Evolutionary conservation across 2,329 filamentous ascomycete genomes (phyloP).

Genomic region (Aspergillus texensis): DNA sequence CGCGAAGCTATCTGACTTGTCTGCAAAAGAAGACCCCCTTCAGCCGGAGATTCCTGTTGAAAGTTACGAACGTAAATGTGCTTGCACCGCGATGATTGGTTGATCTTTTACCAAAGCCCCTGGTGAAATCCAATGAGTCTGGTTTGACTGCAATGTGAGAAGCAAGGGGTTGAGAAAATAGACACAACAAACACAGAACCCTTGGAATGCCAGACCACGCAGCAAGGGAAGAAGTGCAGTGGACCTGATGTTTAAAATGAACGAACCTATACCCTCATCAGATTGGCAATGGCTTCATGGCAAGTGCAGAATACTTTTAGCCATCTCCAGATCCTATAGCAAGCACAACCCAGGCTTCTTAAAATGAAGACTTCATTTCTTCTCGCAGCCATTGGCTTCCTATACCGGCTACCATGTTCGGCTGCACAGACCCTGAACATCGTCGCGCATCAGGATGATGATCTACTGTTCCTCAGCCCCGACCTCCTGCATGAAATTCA

Average conservation of each 20-base stretch:
- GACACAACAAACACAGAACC: background rate
- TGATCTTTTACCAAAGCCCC: background rate
- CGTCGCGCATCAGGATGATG: constrained; percentile 12
- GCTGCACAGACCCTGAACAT: constrained; percentile 4
- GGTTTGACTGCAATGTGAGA: background rate
- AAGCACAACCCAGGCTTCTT: too few relatives aligned
- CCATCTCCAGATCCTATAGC: background rate
- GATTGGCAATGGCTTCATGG: background rate
- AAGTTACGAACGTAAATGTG: too few relatives aligned
- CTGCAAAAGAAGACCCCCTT: background rate
- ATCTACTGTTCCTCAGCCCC: constrained; percentile 10
- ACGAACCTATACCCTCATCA: background rate
- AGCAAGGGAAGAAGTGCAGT: background rate
- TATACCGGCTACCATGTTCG: background rate
- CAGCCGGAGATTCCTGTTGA: too few relatives aligned
- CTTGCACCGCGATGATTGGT: background rate
- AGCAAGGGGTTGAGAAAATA: background rate
- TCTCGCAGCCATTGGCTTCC: background rate
- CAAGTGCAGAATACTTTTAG: background rate
- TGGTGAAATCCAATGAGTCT: background rate
- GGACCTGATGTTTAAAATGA: background rate
- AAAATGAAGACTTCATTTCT: background rate
- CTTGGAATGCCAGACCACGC: background rate
- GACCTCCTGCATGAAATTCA: background rate
- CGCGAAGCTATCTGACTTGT: background rate